Conservation (phyloP, 2,329 filamentous ascomycete species). For the Nothophoma quercina region DNA sequence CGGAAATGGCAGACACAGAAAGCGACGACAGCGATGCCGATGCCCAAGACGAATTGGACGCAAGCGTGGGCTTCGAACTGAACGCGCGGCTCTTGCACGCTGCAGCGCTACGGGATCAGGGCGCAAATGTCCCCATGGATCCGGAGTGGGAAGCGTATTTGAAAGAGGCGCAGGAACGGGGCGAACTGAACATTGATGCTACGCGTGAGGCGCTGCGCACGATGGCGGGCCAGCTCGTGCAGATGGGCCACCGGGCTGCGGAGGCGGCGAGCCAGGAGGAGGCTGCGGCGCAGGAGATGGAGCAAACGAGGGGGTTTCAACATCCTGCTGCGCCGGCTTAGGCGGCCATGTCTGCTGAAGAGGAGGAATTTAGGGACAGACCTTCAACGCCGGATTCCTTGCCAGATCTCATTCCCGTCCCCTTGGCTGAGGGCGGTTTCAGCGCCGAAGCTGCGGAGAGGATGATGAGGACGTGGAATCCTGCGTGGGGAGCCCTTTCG, state of each 20-base stretch:
- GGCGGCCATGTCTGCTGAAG: neutral
- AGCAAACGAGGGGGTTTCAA: conserved; percentile 9
- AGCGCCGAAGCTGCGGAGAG: too few relatives aligned
- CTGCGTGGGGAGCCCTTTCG: neutral
- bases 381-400: too few relatives aligned
- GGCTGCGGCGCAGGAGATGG: conserved; percentile 1
- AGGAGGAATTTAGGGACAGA: neutral
- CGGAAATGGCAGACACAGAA: conserved; percentile 45
- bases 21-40: conserved; percentile 44
- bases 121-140: conserved; percentile 68
- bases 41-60: conserved; percentile 37
- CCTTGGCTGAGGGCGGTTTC: too few relatives aligned
- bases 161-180: conserved; percentile 72
- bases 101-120: conserved; percentile 68
- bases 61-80: conserved; percentile 65
- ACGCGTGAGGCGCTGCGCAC: conserved; percentile 41
- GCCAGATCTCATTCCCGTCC: neutral
- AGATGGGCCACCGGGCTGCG: conserved; percentile 29
- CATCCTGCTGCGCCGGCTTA: conserved; percentile 23
- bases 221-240: conserved; percentile 41
- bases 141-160: conserved; percentile 79
- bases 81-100: conserved; percentile 72
- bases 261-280: conserved; percentile 15
- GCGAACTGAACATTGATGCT: conserved; percentile 51
- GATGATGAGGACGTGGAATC: neutral